Percentiles rank a stretch among this genome's conserved stretches.
Conservation (phyloP, 345 rosid genomes). For the Hibiscus syriacus region DNA sequence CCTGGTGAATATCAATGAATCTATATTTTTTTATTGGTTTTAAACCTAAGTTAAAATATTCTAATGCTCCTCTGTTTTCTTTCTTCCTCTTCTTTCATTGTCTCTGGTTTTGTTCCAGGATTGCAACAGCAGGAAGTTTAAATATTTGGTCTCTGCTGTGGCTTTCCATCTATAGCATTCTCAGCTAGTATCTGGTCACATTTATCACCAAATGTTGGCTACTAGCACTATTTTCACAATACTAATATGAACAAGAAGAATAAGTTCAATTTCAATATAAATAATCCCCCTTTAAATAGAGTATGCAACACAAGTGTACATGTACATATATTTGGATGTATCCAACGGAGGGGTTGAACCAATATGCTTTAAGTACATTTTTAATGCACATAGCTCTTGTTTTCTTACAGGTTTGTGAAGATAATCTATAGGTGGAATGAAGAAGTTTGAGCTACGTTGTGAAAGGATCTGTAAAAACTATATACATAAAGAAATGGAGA, state of each 20-base stretch:
- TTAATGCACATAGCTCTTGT: not conserved
- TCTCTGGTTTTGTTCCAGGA: too few relatives aligned
- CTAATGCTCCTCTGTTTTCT: too few relatives aligned
- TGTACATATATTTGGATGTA: not conserved
- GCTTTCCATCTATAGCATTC: too few relatives aligned
- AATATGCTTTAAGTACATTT: not conserved
- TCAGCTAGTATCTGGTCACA: too few relatives aligned
- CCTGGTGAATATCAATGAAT: not conserved
- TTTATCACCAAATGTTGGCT: not conserved
- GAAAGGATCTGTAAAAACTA: too few relatives aligned
- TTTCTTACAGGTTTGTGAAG: constrained; percentile 46
- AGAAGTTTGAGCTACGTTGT: not conserved
- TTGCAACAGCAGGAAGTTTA: too few relatives aligned
- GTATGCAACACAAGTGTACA: constrained; percentile 27
- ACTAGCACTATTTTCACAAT: not conserved
- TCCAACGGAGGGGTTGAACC: not conserved
- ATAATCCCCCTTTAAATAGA: not conserved
- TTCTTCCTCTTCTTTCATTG: too few relatives aligned
- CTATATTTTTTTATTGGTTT: too few relatives aligned
- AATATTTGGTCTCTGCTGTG: too few relatives aligned
- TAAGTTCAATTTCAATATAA: not conserved
- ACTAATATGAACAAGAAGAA: constrained; percentile 3
- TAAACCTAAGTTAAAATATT: too few relatives aligned
- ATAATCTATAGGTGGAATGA: constrained; percentile 45
- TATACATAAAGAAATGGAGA: too few relatives aligned